Conservation (phyloP, 2,329 filamentous ascomycete genomes). For the Arthrobotrys entomopaga region DNA sequence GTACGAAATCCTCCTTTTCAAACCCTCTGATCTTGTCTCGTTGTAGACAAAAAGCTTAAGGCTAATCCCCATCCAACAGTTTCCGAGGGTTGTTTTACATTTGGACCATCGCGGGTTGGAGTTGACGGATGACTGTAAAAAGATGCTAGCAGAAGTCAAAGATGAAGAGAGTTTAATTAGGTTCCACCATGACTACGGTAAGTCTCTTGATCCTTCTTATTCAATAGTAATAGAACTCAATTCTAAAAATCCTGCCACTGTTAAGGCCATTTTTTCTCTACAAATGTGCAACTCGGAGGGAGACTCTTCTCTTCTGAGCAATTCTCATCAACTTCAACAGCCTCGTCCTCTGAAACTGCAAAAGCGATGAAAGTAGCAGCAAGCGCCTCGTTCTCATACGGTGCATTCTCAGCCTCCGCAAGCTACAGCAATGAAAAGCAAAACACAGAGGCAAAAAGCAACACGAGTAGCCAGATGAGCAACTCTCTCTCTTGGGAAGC, state of each 20-base stretch:
- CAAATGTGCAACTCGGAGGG: slow-evolving; percentile 47
- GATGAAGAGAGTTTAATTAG: slow-evolving; percentile 18
- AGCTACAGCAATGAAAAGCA: slow-evolving; percentile 20
- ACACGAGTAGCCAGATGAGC: slow-evolving; percentile 16
- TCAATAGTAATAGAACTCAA: neutral
- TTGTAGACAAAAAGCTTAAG: neutral
- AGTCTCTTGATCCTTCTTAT: neutral
- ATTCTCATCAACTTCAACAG: slow-evolving; percentile 6
- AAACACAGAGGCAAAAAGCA: neutral
- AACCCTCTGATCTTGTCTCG: neutral
- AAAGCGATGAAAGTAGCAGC: slow-evolving; percentile 52
- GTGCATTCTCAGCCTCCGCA: slow-evolving; percentile 9
- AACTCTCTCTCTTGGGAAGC: slow-evolving; percentile 55
- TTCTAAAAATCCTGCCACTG: neutral
- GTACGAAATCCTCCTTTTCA: slow-evolving; percentile 17
- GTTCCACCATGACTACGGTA: slow-evolving; percentile 44
- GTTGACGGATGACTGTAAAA: slow-evolving; percentile 36
- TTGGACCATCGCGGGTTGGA: slow-evolving; percentile 38
- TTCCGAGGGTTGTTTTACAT: slow-evolving; percentile 46
- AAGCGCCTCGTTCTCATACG: slow-evolving; percentile 4
- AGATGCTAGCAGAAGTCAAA: slow-evolving; percentile 14
- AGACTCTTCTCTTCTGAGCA: slow-evolving; percentile 41
- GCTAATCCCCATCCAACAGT: slow-evolving; percentile 23
- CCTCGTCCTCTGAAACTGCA: slow-evolving; percentile 3
- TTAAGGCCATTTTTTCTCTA: slow-evolving; percentile 47